Base-by-base conservation (phyloP, 2,329 filamentous ascomycete genomes). In the Pseudopyricularia cyperi region DNA sequence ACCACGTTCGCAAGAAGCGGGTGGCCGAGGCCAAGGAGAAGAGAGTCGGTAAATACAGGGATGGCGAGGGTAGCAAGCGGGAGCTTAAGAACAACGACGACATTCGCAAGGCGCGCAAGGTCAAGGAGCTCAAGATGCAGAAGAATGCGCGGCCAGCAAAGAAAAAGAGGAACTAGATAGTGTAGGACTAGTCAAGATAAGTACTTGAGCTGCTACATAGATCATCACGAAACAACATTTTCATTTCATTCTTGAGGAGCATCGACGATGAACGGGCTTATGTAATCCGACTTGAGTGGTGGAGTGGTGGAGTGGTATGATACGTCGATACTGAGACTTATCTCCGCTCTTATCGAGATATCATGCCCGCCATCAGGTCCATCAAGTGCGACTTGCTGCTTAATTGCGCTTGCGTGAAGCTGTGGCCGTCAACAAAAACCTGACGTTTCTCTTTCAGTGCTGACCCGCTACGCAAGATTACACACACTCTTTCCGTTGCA, bases 21-120 rank as follows among this genome's bases (percentile, higher is more conserved):
- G 84, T 93, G 17, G 81, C 82, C 15, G 89, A 89, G 63, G 90
- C 91, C 46, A 86, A 85, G 69, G 87, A 96, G 73, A 89, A 89
- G 71, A 75, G 86, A 19, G 69, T 89, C 30, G 87, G 86, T 50
- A 77, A 80, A 56, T 91, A 84, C 71, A 80, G 73, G 64, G 85
- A 89, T 58, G 82, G 83, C 32, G 77, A 74, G 59, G 85, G 85
- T 52, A 90, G 77, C 73, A 85, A 70, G 65, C 71, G 74, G 63
- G 91, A 96, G 73, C 71, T 97, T 62, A 89, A 85, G 73, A 85
- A 79, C 53, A 80, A 81, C 53, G 83, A 91, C 46, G 89, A 95
- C 65, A 89, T 97, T 58, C 79, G 86, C 61, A 95, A 89, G 75
- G 80, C 83, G 55, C 79, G 93, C 62, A 82, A 83, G 65, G 63